These are phyloP conservation scores for Phytophthora pluvialis DNA, from an alignment of 352 stramenopile species.

Conservation along the genomic window DNA sequence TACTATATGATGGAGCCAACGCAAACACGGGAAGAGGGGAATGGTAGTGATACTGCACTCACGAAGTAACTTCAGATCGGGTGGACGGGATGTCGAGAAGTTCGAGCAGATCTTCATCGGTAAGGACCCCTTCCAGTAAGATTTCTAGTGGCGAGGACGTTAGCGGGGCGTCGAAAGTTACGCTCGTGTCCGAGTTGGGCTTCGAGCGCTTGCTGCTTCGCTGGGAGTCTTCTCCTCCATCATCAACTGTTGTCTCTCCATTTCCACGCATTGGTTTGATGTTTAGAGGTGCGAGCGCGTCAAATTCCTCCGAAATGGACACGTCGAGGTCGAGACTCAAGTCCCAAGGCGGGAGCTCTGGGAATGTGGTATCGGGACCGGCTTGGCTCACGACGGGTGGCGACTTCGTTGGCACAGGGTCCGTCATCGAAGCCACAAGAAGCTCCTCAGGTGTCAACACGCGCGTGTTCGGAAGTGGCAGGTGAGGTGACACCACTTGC, in stretches of 20 bases:
- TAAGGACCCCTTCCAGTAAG: conserved; percentile 12
- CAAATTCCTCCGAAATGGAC: not conserved
- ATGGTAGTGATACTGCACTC: too few relatives aligned
- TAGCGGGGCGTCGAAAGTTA: not conserved
- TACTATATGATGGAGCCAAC: too few relatives aligned
- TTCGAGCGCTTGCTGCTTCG: conserved; percentile 5
- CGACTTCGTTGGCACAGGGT: not conserved
- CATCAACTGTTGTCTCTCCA: not conserved
- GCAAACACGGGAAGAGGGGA: too few relatives aligned
- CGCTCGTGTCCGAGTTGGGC: not conserved
- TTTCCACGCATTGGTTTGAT: too few relatives aligned
- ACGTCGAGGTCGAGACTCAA: conserved; percentile 13
- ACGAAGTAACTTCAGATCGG: not conserved
- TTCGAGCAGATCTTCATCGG: conserved; percentile 18
- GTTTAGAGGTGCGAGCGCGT: too few relatives aligned
- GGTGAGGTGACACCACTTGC: not conserved
- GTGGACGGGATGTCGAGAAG: conserved; percentile 8
- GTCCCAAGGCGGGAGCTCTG: conserved; percentile 2
- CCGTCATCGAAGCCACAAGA: conserved; percentile 7
- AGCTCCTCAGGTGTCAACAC: conserved; percentile 10
- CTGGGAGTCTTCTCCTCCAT: not conserved
- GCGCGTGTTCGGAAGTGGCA: not conserved
- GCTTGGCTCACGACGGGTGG: not conserved
- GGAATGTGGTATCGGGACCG: not conserved
- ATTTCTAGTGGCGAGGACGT: conserved; percentile 10